Conservation (phyloP, 2,329 filamentous ascomycete species). For the Amesomyces nigricolor region DNA sequence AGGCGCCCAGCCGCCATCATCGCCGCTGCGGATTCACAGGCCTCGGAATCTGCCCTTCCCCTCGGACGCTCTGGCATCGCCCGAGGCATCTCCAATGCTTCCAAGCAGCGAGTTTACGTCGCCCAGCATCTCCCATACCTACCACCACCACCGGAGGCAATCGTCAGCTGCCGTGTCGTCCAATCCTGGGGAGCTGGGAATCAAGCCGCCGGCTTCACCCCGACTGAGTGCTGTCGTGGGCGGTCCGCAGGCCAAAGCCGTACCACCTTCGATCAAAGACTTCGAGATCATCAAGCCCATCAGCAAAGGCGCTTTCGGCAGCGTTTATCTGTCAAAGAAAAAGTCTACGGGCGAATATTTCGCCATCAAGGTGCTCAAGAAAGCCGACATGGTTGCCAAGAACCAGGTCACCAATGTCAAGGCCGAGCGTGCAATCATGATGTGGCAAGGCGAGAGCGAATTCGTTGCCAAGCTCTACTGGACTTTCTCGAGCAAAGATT, state of each 20-base stretch:
- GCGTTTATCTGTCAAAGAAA: slow-evolving; percentile 96
- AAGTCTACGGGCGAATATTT: slow-evolving; percentile 98
- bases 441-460: slow-evolving; percentile 99
- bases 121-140: slow-evolving; percentile 49
- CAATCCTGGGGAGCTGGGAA: slow-evolving; percentile 43
- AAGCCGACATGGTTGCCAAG: slow-evolving; percentile 99
- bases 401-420: slow-evolving; percentile 99
- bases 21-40: slow-evolving; percentile 79
- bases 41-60: slow-evolving; percentile 58
- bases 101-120: slow-evolving; percentile 77
- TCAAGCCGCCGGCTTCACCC: slow-evolving; percentile 73
- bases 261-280: slow-evolving; percentile 95
- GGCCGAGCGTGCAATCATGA: slow-evolving; percentile 98
- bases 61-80: slow-evolving; percentile 68
- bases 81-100: slow-evolving; percentile 83
- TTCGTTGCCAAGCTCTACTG: slow-evolving; percentile 99
- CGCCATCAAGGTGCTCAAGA: slow-evolving; percentile 96
- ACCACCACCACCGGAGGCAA: slow-evolving; percentile 65
- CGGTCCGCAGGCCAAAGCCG: slow-evolving; percentile 78
- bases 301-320: slow-evolving; percentile 96
- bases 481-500: slow-evolving; percentile 99
- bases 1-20: slow-evolving; percentile 55
- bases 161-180: slow-evolving; percentile 80
- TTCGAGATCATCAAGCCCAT: slow-evolving; percentile 99
- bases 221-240: slow-evolving; percentile 68